These are phyloP conservation scores for Exophiala sideris DNA, from an alignment of 2,329 filamentous ascomycete species.

Conservation along the genomic window DNA sequence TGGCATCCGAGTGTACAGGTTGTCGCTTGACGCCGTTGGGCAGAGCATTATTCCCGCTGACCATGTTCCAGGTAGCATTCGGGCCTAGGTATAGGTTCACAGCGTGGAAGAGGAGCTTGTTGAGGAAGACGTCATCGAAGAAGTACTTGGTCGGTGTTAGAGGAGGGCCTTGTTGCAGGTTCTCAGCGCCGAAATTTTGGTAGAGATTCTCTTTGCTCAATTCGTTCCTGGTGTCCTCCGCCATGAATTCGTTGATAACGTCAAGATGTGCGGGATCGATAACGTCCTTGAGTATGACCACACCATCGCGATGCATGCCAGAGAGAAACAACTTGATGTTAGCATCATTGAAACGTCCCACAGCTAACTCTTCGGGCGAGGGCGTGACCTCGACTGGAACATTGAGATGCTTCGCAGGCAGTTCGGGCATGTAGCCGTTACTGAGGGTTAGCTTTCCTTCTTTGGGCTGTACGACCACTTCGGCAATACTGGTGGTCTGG, in stretches of 20 bases:
- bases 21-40: conserved; percentile 37
- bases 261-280: conserved; percentile 32
- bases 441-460: conserved; percentile 1
- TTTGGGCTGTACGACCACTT: conserved; percentile 1
- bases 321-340: conserved; percentile 17
- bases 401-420: conserved; percentile 13
- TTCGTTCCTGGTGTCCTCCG: conserved; percentile 31
- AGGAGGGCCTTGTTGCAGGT: conserved; percentile 21
- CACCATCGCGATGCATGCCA: conserved; percentile 32
- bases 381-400: conserved; percentile 11
- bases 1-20: conserved; percentile 40
- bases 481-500: neutral
- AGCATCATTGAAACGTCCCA: conserved; percentile 12
- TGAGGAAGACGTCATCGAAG: conserved; percentile 36
- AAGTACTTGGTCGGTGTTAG: conserved; percentile 34
- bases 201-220: conserved; percentile 36
- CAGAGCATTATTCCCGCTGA: conserved; percentile 39
- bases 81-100: conserved; percentile 33
- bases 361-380: conserved; percentile 2
- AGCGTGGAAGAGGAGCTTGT: conserved; percentile 35
- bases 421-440: conserved; percentile 9
- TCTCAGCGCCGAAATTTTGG: neutral
- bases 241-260: conserved; percentile 27
- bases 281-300: conserved; percentile 37
- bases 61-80: conserved; percentile 26